Conservation (phyloP, 2,329 filamentous ascomycete genomes). For the Capronia epimyces region DNA sequence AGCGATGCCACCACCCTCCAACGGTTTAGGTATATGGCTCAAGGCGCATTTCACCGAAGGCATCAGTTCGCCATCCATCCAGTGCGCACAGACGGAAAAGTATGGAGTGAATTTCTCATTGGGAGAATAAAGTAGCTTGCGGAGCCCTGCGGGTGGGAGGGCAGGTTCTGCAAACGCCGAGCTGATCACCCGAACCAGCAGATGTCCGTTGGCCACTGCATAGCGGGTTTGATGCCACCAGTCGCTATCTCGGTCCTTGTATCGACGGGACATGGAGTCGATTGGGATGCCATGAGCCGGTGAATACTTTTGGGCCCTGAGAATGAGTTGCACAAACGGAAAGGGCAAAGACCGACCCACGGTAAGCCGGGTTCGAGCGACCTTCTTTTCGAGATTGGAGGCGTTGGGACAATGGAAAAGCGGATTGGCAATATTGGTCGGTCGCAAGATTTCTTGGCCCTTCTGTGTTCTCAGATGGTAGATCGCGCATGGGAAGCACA, state of each 20-base stretch:
- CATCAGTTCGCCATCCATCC: slow-evolving; percentile 57
- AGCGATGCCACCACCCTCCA: slow-evolving; percentile 38
- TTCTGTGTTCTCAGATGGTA: slow-evolving; percentile 52
- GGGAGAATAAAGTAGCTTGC: slow-evolving; percentile 54
- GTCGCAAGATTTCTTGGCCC: slow-evolving; percentile 51
- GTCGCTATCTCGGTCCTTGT: slow-evolving; percentile 42
- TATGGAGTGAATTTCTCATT: slow-evolving; percentile 56
- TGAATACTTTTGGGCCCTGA: slow-evolving; percentile 47
- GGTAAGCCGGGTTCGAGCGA: slow-evolving; percentile 51
- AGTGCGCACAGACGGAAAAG: slow-evolving; percentile 59
- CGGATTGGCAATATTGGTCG: slow-evolving; percentile 51
- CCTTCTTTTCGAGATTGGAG: slow-evolving; percentile 43
- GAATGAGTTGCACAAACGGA: slow-evolving; percentile 54
- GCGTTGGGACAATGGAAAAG: slow-evolving; percentile 53
- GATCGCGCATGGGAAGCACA: slow-evolving; percentile 54
- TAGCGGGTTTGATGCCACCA: slow-evolving; percentile 55
- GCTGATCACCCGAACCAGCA: slow-evolving; percentile 55
- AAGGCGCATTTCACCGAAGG: slow-evolving; percentile 57
- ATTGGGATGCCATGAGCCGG: slow-evolving; percentile 45
- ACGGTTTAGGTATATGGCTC: slow-evolving; percentile 49
- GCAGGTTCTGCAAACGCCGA: slow-evolving; percentile 49
- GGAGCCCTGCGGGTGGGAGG: slow-evolving; percentile 48
- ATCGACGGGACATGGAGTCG: slow-evolving; percentile 48
- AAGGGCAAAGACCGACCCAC: slow-evolving; percentile 54
- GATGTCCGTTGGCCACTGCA: slow-evolving; percentile 48